phyloP scores from a whole-genome alignment of 1,284 basidiomycete genomes.

The Melampsora americana region DNA sequence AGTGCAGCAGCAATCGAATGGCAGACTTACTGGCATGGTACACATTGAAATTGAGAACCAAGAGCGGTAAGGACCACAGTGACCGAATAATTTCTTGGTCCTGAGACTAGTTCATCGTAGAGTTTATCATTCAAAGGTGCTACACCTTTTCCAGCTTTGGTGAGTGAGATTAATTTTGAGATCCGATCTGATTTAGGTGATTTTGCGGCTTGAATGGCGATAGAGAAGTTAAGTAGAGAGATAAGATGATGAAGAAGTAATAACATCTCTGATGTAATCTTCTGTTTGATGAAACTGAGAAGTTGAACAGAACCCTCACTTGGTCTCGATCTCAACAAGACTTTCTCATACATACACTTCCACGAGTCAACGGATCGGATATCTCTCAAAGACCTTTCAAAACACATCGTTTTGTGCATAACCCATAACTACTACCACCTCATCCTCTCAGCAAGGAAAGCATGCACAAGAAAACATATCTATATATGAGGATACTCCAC shows the following conservation, averaged over 20 bases:
- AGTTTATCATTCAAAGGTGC: conserved; percentile 71
- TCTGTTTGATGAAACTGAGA: neutral
- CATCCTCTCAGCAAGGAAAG: too few species aligned
- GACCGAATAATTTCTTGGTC: conserved; percentile 74
- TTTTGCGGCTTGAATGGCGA: neutral
- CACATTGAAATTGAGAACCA: conserved; percentile 66
- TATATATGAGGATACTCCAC: too few species aligned
- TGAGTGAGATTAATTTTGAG: conserved; percentile 21
- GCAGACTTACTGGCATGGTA: conserved; percentile 56
- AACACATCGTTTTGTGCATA: too few species aligned
- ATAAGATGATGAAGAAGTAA: conserved; percentile 2
- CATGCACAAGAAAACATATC: too few species aligned
- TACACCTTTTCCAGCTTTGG: conserved; percentile 59
- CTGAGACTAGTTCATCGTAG: conserved; percentile 67
- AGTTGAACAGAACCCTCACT: too few species aligned
- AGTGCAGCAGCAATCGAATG: neutral
- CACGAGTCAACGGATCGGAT: too few species aligned
- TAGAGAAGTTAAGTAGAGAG: neutral
- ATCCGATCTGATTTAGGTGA: conserved; percentile 14
- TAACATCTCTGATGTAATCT: neutral
- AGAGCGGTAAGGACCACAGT: conserved; percentile 81
- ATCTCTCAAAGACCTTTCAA: too few species aligned
- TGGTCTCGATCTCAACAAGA: too few species aligned
- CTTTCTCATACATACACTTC: too few species aligned
- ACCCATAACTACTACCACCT: too few species aligned